phyloP scores from a whole-genome alignment of 345 rosid species.

The Linum trigynum region DNA sequence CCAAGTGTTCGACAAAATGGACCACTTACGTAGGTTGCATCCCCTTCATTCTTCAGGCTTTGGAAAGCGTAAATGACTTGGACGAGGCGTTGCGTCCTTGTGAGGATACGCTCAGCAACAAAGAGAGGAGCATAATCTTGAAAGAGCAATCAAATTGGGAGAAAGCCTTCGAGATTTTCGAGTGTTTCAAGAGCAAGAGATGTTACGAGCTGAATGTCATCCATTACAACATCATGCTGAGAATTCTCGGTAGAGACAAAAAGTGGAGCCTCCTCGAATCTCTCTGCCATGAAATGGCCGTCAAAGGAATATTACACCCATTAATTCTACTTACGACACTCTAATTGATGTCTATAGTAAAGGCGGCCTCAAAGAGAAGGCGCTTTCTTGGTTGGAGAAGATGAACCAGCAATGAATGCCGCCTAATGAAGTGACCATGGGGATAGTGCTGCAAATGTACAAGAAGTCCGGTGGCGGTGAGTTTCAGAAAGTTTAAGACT shows the following conservation, averaged over 20 bases:
- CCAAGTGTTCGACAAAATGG: constrained; percentile 81
- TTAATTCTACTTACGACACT: constrained; percentile 80
- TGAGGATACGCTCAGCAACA: constrained; percentile 59
- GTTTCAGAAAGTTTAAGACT: constrained; percentile 64
- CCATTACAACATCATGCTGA: constrained; percentile 75
- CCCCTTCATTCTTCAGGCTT: constrained; percentile 58
- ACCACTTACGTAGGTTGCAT: constrained; percentile 53
- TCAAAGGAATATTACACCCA: constrained; percentile 43
- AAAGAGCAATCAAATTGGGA: constrained; percentile 84
- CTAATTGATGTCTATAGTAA: constrained; percentile 79
- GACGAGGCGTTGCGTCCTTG: constrained; percentile 73
- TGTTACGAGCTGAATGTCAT: constrained; percentile 75
- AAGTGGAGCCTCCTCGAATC: constrained; percentile 50
- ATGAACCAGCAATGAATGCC: constrained; percentile 63
- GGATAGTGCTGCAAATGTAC: constrained; percentile 72
- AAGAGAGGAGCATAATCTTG: constrained; percentile 74
- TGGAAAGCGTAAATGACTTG: constrained; percentile 46
- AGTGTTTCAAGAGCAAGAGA: constrained; percentile 65
- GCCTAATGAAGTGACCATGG: constrained; percentile 81
- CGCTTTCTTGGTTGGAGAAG: constrained; percentile 65
- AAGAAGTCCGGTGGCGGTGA: constrained; percentile 73
- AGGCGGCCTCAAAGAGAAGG: constrained; percentile 54
- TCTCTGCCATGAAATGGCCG: constrained; percentile 63
- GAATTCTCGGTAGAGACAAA: constrained; percentile 60
- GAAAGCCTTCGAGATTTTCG: constrained; percentile 76